Conservation (phyloP, 2,329 filamentous ascomycete genomes). For the Penicillium hesseltinei region DNA sequence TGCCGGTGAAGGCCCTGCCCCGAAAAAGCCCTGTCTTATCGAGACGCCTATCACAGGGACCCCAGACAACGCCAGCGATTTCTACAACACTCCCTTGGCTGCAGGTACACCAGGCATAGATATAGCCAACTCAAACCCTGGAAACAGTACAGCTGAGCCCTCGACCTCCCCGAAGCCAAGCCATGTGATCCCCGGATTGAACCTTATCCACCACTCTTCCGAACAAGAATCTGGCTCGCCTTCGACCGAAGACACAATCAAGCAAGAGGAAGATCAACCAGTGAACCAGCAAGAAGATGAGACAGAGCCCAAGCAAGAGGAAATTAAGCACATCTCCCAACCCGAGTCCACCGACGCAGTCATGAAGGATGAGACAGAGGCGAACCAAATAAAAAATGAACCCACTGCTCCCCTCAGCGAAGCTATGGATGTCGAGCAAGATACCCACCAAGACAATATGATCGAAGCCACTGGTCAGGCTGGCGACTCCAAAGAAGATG, state of each 20-base stretch:
- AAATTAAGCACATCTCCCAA: neutral
- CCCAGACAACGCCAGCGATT: conserved; percentile 42
- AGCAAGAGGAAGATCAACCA: conserved; percentile 5
- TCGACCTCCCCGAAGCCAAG: conserved; percentile 18
- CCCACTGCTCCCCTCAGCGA: conserved; percentile 11
- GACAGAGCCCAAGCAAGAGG: neutral
- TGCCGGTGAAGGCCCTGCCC: conserved; percentile 22
- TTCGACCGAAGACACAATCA: neutral
- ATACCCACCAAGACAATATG: conserved; percentile 8
- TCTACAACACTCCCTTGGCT: conserved; percentile 41
- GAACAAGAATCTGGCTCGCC: conserved; percentile 6
- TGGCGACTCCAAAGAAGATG: conserved; percentile 42
- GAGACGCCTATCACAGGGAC: conserved; percentile 33
- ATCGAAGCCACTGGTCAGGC: conserved; percentile 1
- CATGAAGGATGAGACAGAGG: neutral
- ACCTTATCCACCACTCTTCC: conserved; percentile 29
- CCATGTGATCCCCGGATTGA: conserved; percentile 39
- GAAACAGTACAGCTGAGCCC: conserved; percentile 12
- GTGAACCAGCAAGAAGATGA: neutral
- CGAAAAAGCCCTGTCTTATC: conserved; percentile 28
- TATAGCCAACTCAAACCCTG: conserved; percentile 2
- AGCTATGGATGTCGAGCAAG: conserved; percentile 31
- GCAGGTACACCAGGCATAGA: conserved; percentile 29
- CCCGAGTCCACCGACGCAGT: neutral
- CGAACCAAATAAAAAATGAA: neutral